Base-by-base conservation (phyloP, 371 early-diverging fungal species). In the Mortierella sp. region DNA sequence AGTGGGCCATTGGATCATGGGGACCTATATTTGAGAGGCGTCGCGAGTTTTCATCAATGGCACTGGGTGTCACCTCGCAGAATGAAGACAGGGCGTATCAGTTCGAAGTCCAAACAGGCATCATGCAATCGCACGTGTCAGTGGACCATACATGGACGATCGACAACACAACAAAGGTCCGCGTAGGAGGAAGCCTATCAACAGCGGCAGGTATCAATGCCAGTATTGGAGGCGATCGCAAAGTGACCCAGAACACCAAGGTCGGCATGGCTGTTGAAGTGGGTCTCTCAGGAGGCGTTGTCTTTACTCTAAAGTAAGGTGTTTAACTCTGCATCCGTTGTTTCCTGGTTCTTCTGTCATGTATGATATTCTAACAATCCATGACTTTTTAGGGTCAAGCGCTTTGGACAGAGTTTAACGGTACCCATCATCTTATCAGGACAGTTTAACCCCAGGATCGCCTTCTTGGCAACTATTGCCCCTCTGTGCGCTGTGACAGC, bases 351-450 rank as follows among this genome's bases (percentile, higher is more conserved):
- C 4, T 4, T 10, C 7, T 7, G 4, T 4, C 4, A 34, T 34
- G n/a, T n/a, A n/a, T n/a, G n/a, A n/a, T 4, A 34, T 34, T 14
- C 24, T 25, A 47, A 47, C 24, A 7, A 6, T 46, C 22, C 22
- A 3, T 24, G 34, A 8, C 16, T 34, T 52, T 52, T 6, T 46
- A 93, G 94, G 65, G 83, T 93, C 21, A 85, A 85, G 54, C 90
- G 96, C 5, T 80, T 96, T 45, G 96, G 95, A 13, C 96, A 96
- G 79, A 88, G 85, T 59, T 79, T 96, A 48, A 81, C 84, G 8
- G 55, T 96, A 16, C 98, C 98, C 6, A 84, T 97, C 28, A 74
- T 92, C 3, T 77, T 96, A 25, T 83, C 95, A 9, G 81, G 91
- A 9, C 85, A 88, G n/a, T 86, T 91, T 39, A 92, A 95, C 66